Evolutionary conservation across 345 rosid genomes (phyloP), one percentile per base, ranked within the genome.

Genomic region (Microcos paniculata): DNA sequence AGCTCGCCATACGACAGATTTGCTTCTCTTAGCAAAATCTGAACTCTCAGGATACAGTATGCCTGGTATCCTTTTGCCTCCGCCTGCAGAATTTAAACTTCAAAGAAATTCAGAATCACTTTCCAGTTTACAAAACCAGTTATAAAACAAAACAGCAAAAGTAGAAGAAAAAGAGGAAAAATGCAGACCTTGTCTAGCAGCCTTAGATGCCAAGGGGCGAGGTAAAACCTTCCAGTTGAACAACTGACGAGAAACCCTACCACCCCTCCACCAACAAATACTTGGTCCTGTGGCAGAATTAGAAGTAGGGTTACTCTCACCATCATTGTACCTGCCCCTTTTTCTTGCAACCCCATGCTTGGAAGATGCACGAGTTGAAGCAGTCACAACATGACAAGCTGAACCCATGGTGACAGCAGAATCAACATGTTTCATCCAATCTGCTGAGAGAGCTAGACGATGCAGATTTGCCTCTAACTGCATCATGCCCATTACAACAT

Each of bases 231-330:
- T 96, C 97, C 98, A 96, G 76, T 73, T 90, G 85, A 90, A 93
- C 80, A 93, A 71, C 77, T 71, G 87, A 72, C 92, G 89, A 76
- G 99, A 93, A 71, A 93, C 72, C 79, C 80, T 79, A 70, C 99
- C 99, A 71, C 99, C 99, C 76, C 99, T 96, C 98, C 98, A 90
- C 98, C 98, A 96, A 78, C 86, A 85, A 82, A 93, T 85, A 72
- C 86, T 72, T 71, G 90, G 84, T 76, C 93, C 98, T 68, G 87
- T 82, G 46, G 88, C 80, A 82, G 87, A 78, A 82, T 81, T 89
- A 38, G 87, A 67, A 63, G 88, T 80, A 66, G 87, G 88, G 65
- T 85, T 89, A 45, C 79, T 78, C 74, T 88, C 91, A 65, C 62
- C 62, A 75, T 92, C 92, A 38, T 82, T 76, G 65, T 73, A 16